Conservation (phyloP, 108 stramenopile genomes). For the Tribonema minus region DNA sequence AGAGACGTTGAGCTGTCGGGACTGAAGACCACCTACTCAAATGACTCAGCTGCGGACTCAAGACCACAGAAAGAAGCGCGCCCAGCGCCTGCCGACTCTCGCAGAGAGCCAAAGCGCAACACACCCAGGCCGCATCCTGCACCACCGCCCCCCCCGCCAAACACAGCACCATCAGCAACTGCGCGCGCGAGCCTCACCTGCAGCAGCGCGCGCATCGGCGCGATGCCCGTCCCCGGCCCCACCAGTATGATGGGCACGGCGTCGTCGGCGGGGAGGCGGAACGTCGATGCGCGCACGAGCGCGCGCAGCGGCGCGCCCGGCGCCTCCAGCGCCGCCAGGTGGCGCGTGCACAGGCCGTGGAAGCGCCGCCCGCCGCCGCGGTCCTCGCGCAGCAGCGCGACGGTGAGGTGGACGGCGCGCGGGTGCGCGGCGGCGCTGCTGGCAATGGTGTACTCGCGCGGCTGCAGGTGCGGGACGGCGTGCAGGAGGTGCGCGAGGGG, state of each 20-base stretch:
- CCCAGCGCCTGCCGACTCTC: too few relatives aligned
- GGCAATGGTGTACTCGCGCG: constrained; percentile 94
- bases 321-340: constrained; percentile 56
- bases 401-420: constrained; percentile 77
- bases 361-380: constrained; percentile 60
- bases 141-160: not conserved
- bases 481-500: constrained; percentile 80
- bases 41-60: too few relatives aligned
- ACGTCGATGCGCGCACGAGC: constrained; percentile 80
- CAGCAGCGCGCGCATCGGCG: constrained; percentile 90
- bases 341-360: constrained; percentile 79
- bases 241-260: constrained; percentile 80
- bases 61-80: too few relatives aligned
- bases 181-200: too few relatives aligned
- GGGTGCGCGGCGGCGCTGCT: constrained; percentile 80
- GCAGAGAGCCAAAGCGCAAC: too few relatives aligned
- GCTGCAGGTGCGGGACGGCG: constrained; percentile 75
- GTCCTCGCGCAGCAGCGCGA: constrained; percentile 62
- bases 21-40: too few relatives aligned
- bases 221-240: constrained; percentile 96
- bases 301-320: constrained; percentile 59
- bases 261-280: constrained; percentile 60
- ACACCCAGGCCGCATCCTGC: not conserved
- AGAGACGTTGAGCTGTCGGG: too few relatives aligned
- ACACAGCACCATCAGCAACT: too few relatives aligned